A percentile compares a stretch with the other conserved stretches of the same genome.
Evolutionary conservation across 306 rosid species (phyloP).

Genomic region (Quercus gilva): DNA sequence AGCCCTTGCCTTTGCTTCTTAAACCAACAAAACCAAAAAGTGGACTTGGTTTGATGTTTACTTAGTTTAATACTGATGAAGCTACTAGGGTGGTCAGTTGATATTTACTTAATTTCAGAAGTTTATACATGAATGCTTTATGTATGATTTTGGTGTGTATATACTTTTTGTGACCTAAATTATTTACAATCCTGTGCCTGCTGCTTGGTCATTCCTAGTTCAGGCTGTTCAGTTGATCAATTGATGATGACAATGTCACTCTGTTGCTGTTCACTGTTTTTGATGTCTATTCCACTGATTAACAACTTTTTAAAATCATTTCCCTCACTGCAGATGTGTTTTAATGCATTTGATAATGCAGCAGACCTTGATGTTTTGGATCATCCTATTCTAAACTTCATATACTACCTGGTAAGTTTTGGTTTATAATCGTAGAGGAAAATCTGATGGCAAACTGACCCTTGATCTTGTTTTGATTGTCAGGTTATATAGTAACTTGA

Average conservation of each 20-base stretch:
- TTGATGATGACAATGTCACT: background rate
- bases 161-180: background rate
- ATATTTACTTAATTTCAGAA: background rate
- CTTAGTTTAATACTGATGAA: background rate
- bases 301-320: background rate
- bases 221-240: background rate
- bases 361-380: conserved; percentile 90
- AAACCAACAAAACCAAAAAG: background rate
- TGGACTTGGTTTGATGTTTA: background rate
- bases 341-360: conserved; percentile 73
- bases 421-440: conserved; percentile 10
- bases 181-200: background rate
- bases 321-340: conserved; percentile 67
- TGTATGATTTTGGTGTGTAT: background rate
- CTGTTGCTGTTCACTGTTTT: background rate
- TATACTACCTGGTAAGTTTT: conserved; percentile 78
- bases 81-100: background rate
- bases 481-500: no score
- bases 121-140: background rate
- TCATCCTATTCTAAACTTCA: conserved; percentile 87
- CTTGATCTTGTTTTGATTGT: no score
- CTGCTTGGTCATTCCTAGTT: background rate
- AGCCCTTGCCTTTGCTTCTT: conserved; percentile 11
- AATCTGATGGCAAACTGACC: background rate
- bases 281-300: background rate